Evolutionary conservation across 1,284 basidiomycete genomes (phyloP), one percentile per base, ranked within the genome.

Genomic region (Pulchroboletus neoregius): DNA sequence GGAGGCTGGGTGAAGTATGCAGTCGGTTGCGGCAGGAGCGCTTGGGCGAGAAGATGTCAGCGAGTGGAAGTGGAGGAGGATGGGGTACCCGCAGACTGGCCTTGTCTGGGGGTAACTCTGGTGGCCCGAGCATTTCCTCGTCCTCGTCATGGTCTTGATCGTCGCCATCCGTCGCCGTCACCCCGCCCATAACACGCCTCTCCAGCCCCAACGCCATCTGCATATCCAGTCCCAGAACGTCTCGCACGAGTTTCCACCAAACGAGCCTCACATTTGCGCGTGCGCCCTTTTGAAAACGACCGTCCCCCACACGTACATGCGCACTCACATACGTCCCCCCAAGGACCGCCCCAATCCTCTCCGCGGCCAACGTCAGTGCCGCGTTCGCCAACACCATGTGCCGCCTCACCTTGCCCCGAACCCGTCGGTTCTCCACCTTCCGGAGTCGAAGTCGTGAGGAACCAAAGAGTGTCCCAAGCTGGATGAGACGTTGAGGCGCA

Each of bases 231-330:
- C 68, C 68, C 20, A 82, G 62, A 10, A 72, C 58, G 5, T 68
- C 60, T 20, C 68, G 70, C 3, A 86, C 64, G 5, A 87, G 66
- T 52, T 68, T 71, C 74, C 76, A 76, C 82, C 81, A 87, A 18
- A 78, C 57, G 2, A 59, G 45, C 33, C 75, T 71, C n/a, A 72
- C 64, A 32, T 73, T 82, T 18, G 49, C 55, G 18, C 58, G 54
- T 10, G 71, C 70, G 15, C 70, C 66, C 18, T 57, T 57, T 53
- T 68, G 68, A 62, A 90, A 91, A 5, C 67, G 56, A 1, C 84
- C 82, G 53, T 89, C 84, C 6, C 79, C 79, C 4, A 87, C 58
- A 9, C 88, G 78, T 2, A 90, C 60, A 55, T 90, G 87, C 5
- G 76, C 74, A 2, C 76, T 82, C 20, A 85, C 59, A 55, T 82